phyloP scores from a whole-genome alignment of 768 basidiomycete species.

The Amanita pallidorosea region DNA sequence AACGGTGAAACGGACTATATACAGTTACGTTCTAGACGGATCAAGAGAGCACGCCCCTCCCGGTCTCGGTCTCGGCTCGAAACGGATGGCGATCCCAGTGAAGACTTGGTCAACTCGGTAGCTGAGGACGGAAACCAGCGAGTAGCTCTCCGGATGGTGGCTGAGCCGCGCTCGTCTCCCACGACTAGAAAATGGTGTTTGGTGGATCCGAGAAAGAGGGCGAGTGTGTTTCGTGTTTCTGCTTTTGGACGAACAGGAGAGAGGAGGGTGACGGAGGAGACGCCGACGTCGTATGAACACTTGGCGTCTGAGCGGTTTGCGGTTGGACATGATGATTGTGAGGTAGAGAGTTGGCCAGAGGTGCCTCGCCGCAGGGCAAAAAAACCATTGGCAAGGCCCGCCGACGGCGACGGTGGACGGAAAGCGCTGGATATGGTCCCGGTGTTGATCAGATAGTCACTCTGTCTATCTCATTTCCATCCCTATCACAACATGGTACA shows the following conservation, averaged over 20 bases:
- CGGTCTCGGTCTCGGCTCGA: not conserved
- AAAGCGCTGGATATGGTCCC: not conserved
- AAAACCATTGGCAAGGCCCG: not conserved
- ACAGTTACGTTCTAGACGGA: not conserved
- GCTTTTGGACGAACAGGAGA: not conserved
- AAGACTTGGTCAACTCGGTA: not conserved
- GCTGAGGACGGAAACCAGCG: not conserved
- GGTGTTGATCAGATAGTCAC: not conserved
- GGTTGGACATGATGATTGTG: not conserved
- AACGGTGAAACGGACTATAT: not conserved
- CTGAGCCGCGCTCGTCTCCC: not conserved
- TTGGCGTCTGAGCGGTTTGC: not conserved
- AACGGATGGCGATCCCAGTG: not conserved
- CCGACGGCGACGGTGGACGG: not conserved
- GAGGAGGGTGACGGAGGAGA: not conserved
- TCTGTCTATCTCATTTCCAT: not conserved
- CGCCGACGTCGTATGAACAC: not conserved
- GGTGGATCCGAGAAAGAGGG: conserved; percentile 4
- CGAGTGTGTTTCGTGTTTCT: conserved; percentile 1
- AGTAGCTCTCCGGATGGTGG: not conserved
- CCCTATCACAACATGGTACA: conserved; percentile 1
- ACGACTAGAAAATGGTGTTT: conserved; percentile 1
- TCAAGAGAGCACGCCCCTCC: not conserved
- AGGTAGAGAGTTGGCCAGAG: not conserved
- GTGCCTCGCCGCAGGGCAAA: not conserved